Base-by-base conservation (phyloP, 106 monocot species). In the Cymbidium sinense region DNA sequence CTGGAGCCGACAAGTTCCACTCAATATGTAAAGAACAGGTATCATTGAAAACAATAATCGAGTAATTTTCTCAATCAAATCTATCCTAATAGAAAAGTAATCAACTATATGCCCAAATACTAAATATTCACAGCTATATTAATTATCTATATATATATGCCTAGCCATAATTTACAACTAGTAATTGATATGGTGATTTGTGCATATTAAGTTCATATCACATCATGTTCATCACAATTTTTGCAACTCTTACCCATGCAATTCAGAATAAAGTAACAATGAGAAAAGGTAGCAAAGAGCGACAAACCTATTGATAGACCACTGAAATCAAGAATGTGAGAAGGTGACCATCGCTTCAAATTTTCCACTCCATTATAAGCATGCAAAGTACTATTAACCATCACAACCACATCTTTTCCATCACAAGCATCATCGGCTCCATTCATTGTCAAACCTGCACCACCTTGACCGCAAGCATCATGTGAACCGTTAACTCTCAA, bases 251-350 rank as follows among this genome's bases (percentile, higher is more conserved):
- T 10, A 10, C 39, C 34, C 29, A 35, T 51, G 62, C 33, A 75
- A 50, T n/a, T 55, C 12, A 64, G 7, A 50, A 81, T 41, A 65
- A 3, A 11, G 43, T 1, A 47, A 61, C n/a, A 69, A 7, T 64
- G 52, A 44, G 8, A 21, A 50, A 29, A 34, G 23, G 25, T 71
- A n/a, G 34, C 34, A 35, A 77, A 30, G 54, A 64, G 76, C 67
- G 21, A 52, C 78, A 77, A 34, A 94, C 96, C 96, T 73, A 98
- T 83, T 34, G 82, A 85, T 2, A 98, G 80, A 82, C 84, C 78
- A 78, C 94, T 88, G 77, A 91, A 94, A 84, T 98, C 96, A 77
- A 98, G 81, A 77, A 98, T 88, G 77, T 92, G 88, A 52, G 94
- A 82, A 50, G 93, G 86, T 54, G 41, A 64, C 91, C 85, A 86